Evolutionary conservation across 371 early-diverging fungal genomes (phyloP), one percentile per base, ranked within the genome.

Genomic region (Parasitella parasitica): DNA sequence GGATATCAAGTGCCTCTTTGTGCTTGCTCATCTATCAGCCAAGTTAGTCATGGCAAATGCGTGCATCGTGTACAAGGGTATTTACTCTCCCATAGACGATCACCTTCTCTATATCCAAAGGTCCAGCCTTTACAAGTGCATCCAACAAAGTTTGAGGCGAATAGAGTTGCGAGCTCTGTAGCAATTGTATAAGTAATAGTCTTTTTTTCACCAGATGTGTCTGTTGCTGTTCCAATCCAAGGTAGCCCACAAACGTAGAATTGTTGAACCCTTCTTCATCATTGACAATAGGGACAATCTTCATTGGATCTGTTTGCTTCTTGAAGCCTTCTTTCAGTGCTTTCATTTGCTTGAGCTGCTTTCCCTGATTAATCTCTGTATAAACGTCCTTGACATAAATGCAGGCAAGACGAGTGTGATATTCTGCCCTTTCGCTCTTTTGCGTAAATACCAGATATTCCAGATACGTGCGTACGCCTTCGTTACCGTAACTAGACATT

Each of bases 361-460:
- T 41, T 11, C 67, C 64, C 4, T 30, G 16, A 38, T 61, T 57
- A 30, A 77, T 54, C 39, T 69, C 69, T 4, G 53, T 46, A 15
- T 69, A 51, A 4, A 89, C 72, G 32, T 81, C 77, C 6, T 82
- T 73, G 6, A 83, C 67, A 61, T 87, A 87, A 9, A 73, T 70
- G 22, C 76, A 72, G 16, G 85, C 86, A 22, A 89, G 70, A 16
- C 73, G 59, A 2, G 86, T 86, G 46, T 86, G 85, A 37, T 75
- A 73, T 32, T 74, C 73, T 22, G 75, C 63, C 30, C 63, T 61
- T 62, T 84, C 78, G 54, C 83, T 84, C 24, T 78, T 78, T 18
- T 78, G 65, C 4, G 67, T 73, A 9, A 73, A 28, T 0, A 90
- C 83, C 0, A 88, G 64, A 52, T 89, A 81, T 54, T 89, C 90